Percentiles rank a stretch among this genome's conserved stretches.
Evolutionary conservation across 257 asterid genomes (phyloP).

Genomic region (Lantana camara): DNA sequence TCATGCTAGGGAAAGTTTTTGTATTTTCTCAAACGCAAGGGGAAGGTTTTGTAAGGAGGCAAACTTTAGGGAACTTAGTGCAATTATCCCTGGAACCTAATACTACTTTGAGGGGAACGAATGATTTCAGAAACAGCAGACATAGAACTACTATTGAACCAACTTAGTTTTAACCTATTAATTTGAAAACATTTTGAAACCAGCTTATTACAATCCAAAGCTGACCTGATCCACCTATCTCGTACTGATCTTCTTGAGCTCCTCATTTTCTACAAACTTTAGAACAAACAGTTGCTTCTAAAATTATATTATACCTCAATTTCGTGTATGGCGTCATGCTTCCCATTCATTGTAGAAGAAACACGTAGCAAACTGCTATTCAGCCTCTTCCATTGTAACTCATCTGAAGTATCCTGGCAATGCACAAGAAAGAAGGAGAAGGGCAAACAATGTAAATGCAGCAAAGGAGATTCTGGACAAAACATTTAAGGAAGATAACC

Average conservation of each 20-base stretch:
- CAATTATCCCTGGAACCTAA: too few species aligned
- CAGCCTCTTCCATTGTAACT: conserved; percentile 76
- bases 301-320: conserved; percentile 67
- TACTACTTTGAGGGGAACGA: too few species aligned
- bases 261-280: conserved; percentile 13
- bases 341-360: conserved; percentile 86
- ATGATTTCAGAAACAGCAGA: neutral
- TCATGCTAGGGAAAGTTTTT: too few species aligned
- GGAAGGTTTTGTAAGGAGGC: too few species aligned
- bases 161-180: too few species aligned
- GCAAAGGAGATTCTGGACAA: conserved; percentile 15
- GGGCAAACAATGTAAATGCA: conserved; percentile 14
- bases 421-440: conserved; percentile 12
- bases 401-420: conserved; percentile 86
- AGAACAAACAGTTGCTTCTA: conserved; percentile 6
- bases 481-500: conserved; percentile 10
- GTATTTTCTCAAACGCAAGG: too few species aligned
- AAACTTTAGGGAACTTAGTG: too few species aligned
- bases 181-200: too few species aligned
- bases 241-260: neutral
- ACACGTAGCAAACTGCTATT: conserved; percentile 79
- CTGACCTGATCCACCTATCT: too few species aligned
- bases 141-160: neutral
- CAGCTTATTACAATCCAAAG: too few species aligned
- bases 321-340: conserved; percentile 62